Percentiles rank a stretch among this genome's conserved stretches.
Evolutionary conservation across 768 basidiomycete species (phyloP).

Genomic region (Rhizopogon rudus): DNA sequence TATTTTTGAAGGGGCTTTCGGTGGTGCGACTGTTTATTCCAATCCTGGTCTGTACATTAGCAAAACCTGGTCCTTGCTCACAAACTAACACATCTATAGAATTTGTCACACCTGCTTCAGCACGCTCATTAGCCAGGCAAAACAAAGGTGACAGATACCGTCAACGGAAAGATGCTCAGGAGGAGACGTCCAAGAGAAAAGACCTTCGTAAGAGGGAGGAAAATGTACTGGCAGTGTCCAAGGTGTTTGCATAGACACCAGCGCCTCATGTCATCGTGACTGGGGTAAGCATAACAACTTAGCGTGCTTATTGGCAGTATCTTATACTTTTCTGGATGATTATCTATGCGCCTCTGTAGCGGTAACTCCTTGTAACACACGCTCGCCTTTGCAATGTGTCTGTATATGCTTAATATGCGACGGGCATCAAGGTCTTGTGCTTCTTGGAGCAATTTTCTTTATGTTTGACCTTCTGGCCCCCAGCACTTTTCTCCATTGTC

Average conservation of each 20-base stretch:
- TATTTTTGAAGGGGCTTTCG: conserved; percentile 97
- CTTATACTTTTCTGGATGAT: background rate
- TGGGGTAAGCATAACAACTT: background rate
- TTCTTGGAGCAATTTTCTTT: background rate
- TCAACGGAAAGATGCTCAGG: conserved; percentile 73
- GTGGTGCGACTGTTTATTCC: conserved; percentile 90
- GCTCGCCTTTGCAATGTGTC: background rate
- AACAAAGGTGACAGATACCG: conserved; percentile 80
- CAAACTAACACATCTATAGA: conserved; percentile 41
- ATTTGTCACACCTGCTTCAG: conserved; percentile 85
- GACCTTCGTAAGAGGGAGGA: conserved; percentile 61
- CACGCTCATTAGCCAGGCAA: conserved; percentile 63
- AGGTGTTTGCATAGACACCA: conserved; percentile 72
- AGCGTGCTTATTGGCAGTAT: conserved; percentile 1
- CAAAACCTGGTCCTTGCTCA: background rate
- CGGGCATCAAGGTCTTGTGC: background rate
- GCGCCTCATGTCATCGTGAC: background rate
- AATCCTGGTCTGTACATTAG: conserved; percentile 69
- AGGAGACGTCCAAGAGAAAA: conserved; percentile 59
- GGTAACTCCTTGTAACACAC: background rate
- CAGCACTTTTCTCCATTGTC: conserved; percentile 24
- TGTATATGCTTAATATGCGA: background rate
- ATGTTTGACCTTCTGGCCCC: too few relatives aligned
- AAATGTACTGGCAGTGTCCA: conserved; percentile 77
- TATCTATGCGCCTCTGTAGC: conserved; percentile 1